Evolutionary conservation across 441 rosid genomes (phyloP).

Genomic region (Euphorbia celastroides): DNA sequence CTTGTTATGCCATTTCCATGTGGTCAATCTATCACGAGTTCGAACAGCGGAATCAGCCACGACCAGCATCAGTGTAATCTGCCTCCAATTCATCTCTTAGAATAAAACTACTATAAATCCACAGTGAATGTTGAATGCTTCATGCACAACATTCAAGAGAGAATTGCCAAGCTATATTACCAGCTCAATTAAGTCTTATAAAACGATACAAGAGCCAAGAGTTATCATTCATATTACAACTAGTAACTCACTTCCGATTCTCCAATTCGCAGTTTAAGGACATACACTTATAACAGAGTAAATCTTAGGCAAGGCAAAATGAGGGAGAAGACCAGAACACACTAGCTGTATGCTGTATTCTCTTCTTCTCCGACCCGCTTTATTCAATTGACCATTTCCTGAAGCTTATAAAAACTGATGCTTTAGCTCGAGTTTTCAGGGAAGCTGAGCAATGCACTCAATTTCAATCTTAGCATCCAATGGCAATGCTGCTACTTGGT

Average conservation of each 20-base stretch:
- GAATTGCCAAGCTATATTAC: too few relatives aligned
- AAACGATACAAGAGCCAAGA: neutral
- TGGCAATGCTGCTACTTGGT: conserved; percentile 92
- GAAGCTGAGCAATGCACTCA: conserved; percentile 73
- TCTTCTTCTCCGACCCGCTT: neutral
- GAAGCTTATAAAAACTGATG: neutral
- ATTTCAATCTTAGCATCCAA: conserved; percentile 80
- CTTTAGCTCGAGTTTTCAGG: conserved; percentile 12
- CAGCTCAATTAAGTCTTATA: too few relatives aligned
- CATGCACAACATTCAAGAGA: too few relatives aligned
- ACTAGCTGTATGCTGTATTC: neutral
- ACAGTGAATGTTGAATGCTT: too few relatives aligned
- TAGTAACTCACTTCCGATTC: neutral
- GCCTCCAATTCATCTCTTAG: too few relatives aligned
- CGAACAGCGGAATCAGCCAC: too few relatives aligned
- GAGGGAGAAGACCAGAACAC: neutral
- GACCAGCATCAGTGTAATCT: too few relatives aligned
- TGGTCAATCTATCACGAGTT: too few relatives aligned
- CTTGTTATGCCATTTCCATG: too few relatives aligned
- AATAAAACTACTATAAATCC: too few relatives aligned
- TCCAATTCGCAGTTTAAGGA: neutral
- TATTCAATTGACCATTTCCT: neutral
- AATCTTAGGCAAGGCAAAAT: conserved; percentile 1
- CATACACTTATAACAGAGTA: neutral
- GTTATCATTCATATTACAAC: neutral